These are phyloP conservation scores for Dothistroma septosporum DNA, from an alignment of 2,329 filamentous ascomycete genomes.

Conservation along the genomic window DNA sequence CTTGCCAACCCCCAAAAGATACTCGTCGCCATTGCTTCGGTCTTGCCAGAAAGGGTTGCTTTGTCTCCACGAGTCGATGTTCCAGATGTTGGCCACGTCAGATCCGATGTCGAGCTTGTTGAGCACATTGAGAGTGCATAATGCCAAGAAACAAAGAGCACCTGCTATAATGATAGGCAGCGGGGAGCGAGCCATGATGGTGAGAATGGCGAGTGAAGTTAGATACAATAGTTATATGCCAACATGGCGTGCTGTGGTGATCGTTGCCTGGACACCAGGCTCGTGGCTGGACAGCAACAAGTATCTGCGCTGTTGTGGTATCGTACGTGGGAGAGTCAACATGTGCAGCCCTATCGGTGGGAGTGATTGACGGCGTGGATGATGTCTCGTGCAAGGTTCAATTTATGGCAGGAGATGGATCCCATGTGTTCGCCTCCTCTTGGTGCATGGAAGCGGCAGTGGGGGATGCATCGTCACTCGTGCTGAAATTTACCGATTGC, in stretches of 20 bases:
- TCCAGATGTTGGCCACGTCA: not conserved
- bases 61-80: not conserved
- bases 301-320: not conserved
- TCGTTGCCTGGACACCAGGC: not conserved
- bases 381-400: not conserved
- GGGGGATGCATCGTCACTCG: not conserved
- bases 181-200: conserved; percentile 20
- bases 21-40: conserved; percentile 35
- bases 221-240: not conserved
- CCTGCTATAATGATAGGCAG: conserved; percentile 15
- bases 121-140: conserved; percentile 18
- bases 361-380: not conserved
- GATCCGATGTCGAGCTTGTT: conserved; percentile 12
- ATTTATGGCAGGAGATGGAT: not conserved
- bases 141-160: conserved; percentile 16
- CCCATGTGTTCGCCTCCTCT: not conserved
- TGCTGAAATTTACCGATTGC: not conserved
- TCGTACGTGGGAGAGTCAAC: not conserved
- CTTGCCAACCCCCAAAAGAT: conserved; percentile 65
- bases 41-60: not conserved
- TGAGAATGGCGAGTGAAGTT: not conserved
- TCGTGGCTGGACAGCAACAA: not conserved
- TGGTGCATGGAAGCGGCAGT: too few species aligned
- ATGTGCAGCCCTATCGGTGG: not conserved
- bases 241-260: not conserved